Evolutionary conservation across 2,329 filamentous ascomycete genomes (phyloP).

Genomic region (Trichophyton schoenleinii): DNA sequence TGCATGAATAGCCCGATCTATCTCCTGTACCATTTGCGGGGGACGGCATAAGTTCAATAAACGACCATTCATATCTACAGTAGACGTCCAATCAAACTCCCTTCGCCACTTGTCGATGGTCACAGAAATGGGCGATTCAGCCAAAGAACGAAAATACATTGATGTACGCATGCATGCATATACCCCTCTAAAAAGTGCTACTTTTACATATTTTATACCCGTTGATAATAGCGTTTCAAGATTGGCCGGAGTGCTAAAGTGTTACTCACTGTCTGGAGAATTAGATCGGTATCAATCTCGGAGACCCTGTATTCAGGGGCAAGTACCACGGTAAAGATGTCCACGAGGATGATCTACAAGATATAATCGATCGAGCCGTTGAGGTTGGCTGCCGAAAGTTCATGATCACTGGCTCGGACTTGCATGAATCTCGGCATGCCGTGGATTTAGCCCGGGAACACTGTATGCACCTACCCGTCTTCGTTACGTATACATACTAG

Average conservation of each 20-base stretch:
- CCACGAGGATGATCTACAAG: constrained; percentile 35
- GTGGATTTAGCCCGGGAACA: constrained; percentile 60
- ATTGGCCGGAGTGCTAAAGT: background rate
- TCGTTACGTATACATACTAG: background rate
- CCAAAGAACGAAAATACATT: constrained; percentile 32
- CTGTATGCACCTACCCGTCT: constrained; percentile 40
- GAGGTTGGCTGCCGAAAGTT: constrained; percentile 76
- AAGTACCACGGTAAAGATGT: constrained; percentile 66
- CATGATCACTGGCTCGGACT: constrained; percentile 84
- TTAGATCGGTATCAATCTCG: constrained; percentile 84
- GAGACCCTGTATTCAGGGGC: constrained; percentile 80
- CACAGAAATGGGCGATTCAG: constrained; percentile 25
- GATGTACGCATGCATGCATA: constrained; percentile 28
- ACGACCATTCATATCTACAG: background rate
- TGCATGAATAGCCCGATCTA: background rate
- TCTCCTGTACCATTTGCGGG: background rate
- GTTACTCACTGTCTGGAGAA: background rate
- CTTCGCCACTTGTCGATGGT: background rate
- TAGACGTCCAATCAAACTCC: background rate
- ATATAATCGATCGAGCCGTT: constrained; percentile 64
- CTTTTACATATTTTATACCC: background rate
- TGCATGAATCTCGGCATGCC: constrained; percentile 63
- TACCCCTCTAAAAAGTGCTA: background rate
- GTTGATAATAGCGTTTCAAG: background rate
- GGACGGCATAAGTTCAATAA: background rate